Conservation (phyloP, 2,329 filamentous ascomycete species). For the Alternaria gansuensis region DNA sequence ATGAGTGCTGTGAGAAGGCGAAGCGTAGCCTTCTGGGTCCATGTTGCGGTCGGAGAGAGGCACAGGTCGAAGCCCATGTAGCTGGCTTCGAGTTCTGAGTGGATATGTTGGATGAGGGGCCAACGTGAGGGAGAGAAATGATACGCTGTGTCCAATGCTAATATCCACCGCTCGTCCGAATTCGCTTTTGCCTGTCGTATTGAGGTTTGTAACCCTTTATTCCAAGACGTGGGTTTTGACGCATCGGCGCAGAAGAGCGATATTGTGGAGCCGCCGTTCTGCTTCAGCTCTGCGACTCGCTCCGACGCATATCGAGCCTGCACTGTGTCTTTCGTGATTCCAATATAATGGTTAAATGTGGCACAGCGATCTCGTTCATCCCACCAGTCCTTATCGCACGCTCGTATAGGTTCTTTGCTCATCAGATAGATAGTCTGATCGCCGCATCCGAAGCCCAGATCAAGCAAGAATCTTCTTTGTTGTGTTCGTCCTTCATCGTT, state of each 20-base stretch:
- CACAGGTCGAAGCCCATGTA: slow-evolving; percentile 67
- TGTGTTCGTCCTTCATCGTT: slow-evolving; percentile 13
- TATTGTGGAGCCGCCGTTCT: slow-evolving; percentile 27
- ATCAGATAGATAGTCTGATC: slow-evolving; percentile 63
- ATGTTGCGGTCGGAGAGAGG: slow-evolving; percentile 36
- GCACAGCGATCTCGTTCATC: slow-evolving; percentile 14
- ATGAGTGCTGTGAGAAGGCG: slow-evolving; percentile 58
- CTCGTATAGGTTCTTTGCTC: slow-evolving; percentile 23
- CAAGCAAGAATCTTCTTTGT: slow-evolving; percentile 52
- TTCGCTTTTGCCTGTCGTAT: slow-evolving; percentile 11
- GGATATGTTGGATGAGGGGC: slow-evolving; percentile 57
- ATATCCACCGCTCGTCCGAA: slow-evolving; percentile 58
- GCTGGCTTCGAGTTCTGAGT: slow-evolving; percentile 56
- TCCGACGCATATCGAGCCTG: slow-evolving; percentile 55
- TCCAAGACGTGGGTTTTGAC: slow-evolving; percentile 59
- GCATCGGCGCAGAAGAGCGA: slow-evolving; percentile 62
- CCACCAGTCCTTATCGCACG: slow-evolving; percentile 31
- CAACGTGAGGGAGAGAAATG: slow-evolving; percentile 64
- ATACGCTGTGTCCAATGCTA: slow-evolving; percentile 66
- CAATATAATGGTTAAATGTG: slow-evolving; percentile 56
- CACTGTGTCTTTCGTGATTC: slow-evolving; percentile 61
- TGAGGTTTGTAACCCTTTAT: slow-evolving; percentile 31
- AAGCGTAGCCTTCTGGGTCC: slow-evolving; percentile 44
- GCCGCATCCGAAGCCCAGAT: slow-evolving; percentile 68
- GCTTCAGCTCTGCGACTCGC: slow-evolving; percentile 22